Percentiles rank a stretch among this genome's conserved stretches.
phyloP scores from a whole-genome alignment of 2,329 filamentous ascomycete species.

The Paraconiothyrium sp. region DNA sequence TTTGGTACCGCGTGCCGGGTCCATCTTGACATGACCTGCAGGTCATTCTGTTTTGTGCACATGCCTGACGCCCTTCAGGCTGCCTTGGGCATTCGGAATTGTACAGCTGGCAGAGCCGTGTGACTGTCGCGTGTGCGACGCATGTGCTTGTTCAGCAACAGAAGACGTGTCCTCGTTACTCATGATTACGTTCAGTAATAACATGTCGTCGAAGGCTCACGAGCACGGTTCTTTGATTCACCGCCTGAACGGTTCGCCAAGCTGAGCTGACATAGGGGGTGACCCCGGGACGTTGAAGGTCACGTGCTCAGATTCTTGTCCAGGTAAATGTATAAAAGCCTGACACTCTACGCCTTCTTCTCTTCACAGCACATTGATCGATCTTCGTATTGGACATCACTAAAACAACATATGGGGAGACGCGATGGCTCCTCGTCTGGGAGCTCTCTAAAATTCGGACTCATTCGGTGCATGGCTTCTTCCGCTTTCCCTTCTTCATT shows the following conservation, averaged over 20 bases:
- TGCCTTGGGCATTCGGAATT: neutral
- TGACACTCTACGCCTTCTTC: too few relatives aligned
- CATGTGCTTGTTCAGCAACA: neutral
- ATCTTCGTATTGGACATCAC: too few relatives aligned
- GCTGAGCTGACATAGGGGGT: too few relatives aligned
- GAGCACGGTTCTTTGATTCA: neutral
- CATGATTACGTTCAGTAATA: neutral
- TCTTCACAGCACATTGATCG: too few relatives aligned
- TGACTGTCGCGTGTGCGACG: constrained; percentile 1
- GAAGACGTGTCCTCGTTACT: neutral
- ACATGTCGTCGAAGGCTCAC: neutral
- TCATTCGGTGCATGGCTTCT: too few relatives aligned
- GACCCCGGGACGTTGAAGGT: too few relatives aligned
- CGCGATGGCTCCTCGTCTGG: too few relatives aligned
- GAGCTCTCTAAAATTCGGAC: too few relatives aligned
- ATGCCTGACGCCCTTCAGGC: constrained; percentile 3
- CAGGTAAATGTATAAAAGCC: too few relatives aligned
- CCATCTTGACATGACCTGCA: constrained; percentile 1
- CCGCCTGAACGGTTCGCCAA: neutral
- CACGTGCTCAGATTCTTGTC: too few relatives aligned
- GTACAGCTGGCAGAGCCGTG: neutral
- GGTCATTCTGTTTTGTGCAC: neutral
- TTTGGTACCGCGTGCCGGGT: constrained; percentile 5
- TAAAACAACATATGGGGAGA: too few relatives aligned
- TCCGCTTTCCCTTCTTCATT: too few relatives aligned